Base-by-base conservation (phyloP, 108 stramenopile species). In the Halocafeteria seosinensis region DNA sequence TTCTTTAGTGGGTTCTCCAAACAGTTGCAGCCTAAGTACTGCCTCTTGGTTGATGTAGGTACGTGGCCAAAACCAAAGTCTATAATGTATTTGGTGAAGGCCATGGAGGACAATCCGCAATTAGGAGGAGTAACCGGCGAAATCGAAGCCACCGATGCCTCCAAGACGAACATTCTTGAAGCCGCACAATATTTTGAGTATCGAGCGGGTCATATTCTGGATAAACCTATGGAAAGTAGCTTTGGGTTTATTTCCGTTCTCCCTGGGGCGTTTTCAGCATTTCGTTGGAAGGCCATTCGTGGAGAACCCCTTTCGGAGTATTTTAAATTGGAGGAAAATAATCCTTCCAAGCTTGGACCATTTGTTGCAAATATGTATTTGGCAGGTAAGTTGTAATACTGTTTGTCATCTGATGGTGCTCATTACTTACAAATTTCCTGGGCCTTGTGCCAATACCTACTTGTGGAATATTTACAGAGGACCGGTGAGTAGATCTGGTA, bases 321-420 rank as follows among this genome's bases (percentile, higher is more conserved):
- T 35, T 59, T 59, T 35, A 6, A 27, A 35, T 35, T 59, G 57
- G 57, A 59, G 28, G n/a, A 25, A 3, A 17, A 13, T 2, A 2
- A 6, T 33, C 4, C n/a, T 3, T 11, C 21, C 17, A 2, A 59
- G n/a, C 2, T 59, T 3, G 57, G 23, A 2, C 27, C 57, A 13
- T 2, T 28, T 13, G n/a, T 30, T 35, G 57, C 57, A 21, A 59
- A 59, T n/a, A 59, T 59, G 57, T 59, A 59, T n/a, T 35, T 59
- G 17, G 53, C 53, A 55, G 53, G n/a, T n/a, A n/a, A n/a, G n/a
- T n/a, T n/a, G n/a, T n/a, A n/a, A n/a, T n/a, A n/a, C n/a, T n/a
- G n/a, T n/a, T n/a, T n/a, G n/a, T n/a, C n/a, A n/a, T n/a, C n/a
- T n/a, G n/a, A n/a, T n/a, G n/a, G n/a, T n/a, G n/a, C n/a, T n/a